Conservation (phyloP, 768 basidiomycete species). For the Lyophyllum semitale region DNA sequence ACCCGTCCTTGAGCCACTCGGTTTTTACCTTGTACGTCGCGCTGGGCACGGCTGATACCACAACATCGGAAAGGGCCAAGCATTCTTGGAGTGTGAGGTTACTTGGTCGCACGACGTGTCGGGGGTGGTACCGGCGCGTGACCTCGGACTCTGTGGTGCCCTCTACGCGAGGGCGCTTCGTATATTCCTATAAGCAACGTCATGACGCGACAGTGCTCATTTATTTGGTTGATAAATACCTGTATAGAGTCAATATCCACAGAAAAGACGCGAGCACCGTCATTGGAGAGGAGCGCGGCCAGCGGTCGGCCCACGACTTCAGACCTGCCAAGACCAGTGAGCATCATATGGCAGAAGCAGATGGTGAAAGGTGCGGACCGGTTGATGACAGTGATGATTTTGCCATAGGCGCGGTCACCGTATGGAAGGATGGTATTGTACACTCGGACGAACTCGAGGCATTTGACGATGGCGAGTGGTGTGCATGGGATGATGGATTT, state of each 20-base stretch:
- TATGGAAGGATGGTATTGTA: slow-evolving; percentile 93
- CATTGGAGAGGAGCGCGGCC: slow-evolving; percentile 94
- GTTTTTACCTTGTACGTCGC: slow-evolving; percentile 88
- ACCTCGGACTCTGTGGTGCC: slow-evolving; percentile 32
- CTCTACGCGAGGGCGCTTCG: slow-evolving; percentile 72
- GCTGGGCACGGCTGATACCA: slow-evolving; percentile 91
- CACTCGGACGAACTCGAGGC: slow-evolving; percentile 85
- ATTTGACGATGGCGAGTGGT: slow-evolving; percentile 95
- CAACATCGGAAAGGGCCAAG: slow-evolving; percentile 85
- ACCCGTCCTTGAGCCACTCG: slow-evolving; percentile 88
- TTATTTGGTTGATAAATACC: slow-evolving; percentile 31
- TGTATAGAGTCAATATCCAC: slow-evolving; percentile 96
- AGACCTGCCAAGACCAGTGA: slow-evolving; percentile 53
- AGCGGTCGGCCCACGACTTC: slow-evolving; percentile 97
- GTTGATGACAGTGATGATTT: slow-evolving; percentile 93
- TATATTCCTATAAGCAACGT: slow-evolving; percentile 67
- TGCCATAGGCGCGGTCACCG: slow-evolving; percentile 93
- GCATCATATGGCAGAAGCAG: not conserved
- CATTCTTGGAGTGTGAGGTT: slow-evolving; percentile 75
- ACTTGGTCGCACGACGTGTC: slow-evolving; percentile 77
- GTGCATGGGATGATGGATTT: slow-evolving; percentile 98
- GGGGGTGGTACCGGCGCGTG: slow-evolving; percentile 71
- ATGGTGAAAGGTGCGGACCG: slow-evolving; percentile 47
- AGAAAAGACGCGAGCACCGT: slow-evolving; percentile 94
- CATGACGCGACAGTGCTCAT: not conserved